Conservation (phyloP, 2,329 filamentous ascomycete genomes). For the Trichoderma sp. region DNA sequence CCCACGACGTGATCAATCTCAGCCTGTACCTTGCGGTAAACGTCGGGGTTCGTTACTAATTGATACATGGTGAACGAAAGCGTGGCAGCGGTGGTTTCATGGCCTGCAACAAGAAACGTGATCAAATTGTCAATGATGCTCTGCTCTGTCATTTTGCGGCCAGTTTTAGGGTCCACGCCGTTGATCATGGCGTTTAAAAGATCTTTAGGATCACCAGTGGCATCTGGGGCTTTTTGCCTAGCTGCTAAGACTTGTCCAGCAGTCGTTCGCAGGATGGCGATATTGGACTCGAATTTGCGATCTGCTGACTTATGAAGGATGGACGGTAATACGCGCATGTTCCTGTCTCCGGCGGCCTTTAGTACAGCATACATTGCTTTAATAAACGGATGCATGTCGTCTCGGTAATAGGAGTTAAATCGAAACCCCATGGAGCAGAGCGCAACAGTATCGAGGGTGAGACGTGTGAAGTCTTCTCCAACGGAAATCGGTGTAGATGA, state of each 20-base stretch:
- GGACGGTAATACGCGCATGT: neutral
- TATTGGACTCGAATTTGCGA: neutral
- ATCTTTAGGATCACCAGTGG: conserved; percentile 4
- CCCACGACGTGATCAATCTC: conserved; percentile 60
- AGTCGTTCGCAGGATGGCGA: neutral
- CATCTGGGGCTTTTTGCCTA: neutral
- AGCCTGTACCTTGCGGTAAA: conserved; percentile 53
- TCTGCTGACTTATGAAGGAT: conserved; percentile 1
- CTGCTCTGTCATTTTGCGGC: conserved; percentile 53
- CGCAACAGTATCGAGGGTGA: conserved; percentile 7
- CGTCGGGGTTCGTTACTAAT: conserved; percentile 55
- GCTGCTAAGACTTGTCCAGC: neutral
- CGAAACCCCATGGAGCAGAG: conserved; percentile 11
- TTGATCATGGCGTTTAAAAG: conserved; percentile 62
- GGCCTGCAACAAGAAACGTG: conserved; percentile 62
- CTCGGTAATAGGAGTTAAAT: conserved; percentile 7
- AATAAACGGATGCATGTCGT: conserved; percentile 6
- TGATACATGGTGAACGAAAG: conserved; percentile 59
- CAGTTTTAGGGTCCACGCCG: conserved; percentile 61
- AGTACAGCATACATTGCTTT: neutral
- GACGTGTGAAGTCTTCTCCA: conserved; percentile 7
- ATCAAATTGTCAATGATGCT: conserved; percentile 63
- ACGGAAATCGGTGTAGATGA: neutral
- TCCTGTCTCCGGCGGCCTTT: neutral
- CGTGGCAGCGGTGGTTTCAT: conserved; percentile 63